These are phyloP conservation scores for Rhizoclosmatium sp. DNA, from an alignment of 192 early-diverging fungal genomes.

Conservation along the genomic window DNA sequence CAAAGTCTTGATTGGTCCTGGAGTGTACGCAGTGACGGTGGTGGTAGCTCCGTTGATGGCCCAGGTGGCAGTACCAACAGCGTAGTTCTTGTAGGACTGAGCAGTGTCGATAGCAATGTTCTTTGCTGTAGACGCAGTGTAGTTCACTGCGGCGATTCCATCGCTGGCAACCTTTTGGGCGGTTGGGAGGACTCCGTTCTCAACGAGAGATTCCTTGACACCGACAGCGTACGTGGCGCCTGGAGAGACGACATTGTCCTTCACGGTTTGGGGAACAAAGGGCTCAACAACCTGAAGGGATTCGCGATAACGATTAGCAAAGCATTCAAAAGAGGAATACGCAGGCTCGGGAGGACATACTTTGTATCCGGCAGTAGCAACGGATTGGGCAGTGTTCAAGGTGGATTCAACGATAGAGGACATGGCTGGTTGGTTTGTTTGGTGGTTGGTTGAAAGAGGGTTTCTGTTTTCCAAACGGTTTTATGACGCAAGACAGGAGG, in stretches of 20 bases:
- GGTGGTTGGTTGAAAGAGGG: no score
- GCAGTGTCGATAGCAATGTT: slow-evolving; percentile 21
- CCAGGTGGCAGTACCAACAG: slow-evolving; percentile 47
- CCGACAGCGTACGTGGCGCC: slow-evolving; percentile 20
- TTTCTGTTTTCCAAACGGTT: no score
- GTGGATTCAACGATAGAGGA: neutral
- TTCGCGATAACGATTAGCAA: neutral
- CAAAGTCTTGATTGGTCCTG: slow-evolving; percentile 51
- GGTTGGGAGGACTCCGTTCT: slow-evolving; percentile 48
- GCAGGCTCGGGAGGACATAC: neutral
- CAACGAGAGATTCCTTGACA: slow-evolving; percentile 45
- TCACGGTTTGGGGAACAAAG: slow-evolving; percentile 23
- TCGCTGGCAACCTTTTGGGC: neutral
- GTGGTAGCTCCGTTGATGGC: slow-evolving; percentile 56
- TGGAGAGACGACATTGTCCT: slow-evolving; percentile 20
- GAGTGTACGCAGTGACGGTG: slow-evolving; percentile 58
- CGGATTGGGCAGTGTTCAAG: neutral
- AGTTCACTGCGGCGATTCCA: neutral
- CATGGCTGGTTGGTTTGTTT: no score
- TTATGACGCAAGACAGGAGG: no score
- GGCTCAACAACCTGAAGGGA: slow-evolving; percentile 21
- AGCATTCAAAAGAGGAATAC: neutral
- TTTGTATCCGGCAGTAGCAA: slow-evolving; percentile 12
- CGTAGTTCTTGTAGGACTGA: slow-evolving; percentile 14
- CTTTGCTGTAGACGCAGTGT: slow-evolving; percentile 10